Base-by-base conservation (phyloP, 257 asterid genomes). In the Galeopsis tetrahit region DNA sequence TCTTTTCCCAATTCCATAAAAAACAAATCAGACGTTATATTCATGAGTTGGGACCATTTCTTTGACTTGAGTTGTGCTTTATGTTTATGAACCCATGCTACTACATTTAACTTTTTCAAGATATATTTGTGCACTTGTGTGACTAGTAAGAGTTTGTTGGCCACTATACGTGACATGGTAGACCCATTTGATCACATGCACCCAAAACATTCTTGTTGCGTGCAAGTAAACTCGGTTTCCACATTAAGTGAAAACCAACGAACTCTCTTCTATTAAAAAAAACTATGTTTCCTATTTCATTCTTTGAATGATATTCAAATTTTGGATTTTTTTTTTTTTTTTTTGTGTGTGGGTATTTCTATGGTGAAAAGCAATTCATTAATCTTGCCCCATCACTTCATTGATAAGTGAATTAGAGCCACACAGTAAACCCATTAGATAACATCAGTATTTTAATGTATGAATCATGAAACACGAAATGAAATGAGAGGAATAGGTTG, bases 191-290 rank as follows among this genome's bases (percentile, higher is more conserved):
- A 43, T 77, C 72, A 74, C 72, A 77, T 73, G 70, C 74, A 40
- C 10, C 72, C 77, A 56, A 68, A 65, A 73, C 83, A 79, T 77
- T 66, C 71, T 46, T 39, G 42, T 68, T 42, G 68, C 28, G 71
- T 73, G 57, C 76, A 66, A 59, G 62, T 9, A 69, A 62, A 21
- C 35, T 67, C 38, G 49, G n/a, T 43, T 43, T 43, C 14, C 51
- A 43, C 51, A n/a, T 43, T 4, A 43, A 10, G 43, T 38, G 51
- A 43, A 4, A 48, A n/a, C n/a, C 55, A 48, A 48, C 15, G 7
- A 48, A 21, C 4, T 48, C 4, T 48, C 5, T 11, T 3, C 21
- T 48, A 11, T 48, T 13, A 14, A n/a, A 48, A 13, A 48, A 13
- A 48, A 0, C 0, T 4, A 13, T 48, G n/a, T 48, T 46, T 11